These are phyloP conservation scores for Annulohypoxylon truncatum DNA, from an alignment of 2,329 filamentous ascomycete species.

Conservation along the genomic window DNA sequence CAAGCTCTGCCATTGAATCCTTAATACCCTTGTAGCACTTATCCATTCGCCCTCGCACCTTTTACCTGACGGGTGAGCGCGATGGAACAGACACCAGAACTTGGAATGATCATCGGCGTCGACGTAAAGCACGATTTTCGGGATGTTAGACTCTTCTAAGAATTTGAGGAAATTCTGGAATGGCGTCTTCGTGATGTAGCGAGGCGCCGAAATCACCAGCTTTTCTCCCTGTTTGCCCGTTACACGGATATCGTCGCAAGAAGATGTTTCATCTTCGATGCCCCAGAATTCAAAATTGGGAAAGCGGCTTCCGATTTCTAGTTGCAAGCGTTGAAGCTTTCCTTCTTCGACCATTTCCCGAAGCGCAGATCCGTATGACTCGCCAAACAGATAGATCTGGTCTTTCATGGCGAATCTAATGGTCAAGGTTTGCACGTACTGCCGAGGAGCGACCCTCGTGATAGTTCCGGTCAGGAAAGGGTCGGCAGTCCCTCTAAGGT, in stretches of 20 bases:
- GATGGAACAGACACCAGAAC: slow-evolving; percentile 48
- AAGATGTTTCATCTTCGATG: slow-evolving; percentile 21
- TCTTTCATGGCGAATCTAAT: slow-evolving; percentile 43
- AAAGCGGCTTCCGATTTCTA: slow-evolving; percentile 43
- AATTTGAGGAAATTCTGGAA: slow-evolving; percentile 49
- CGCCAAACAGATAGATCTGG: slow-evolving; percentile 40
- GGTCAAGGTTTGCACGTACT: slow-evolving; percentile 42
- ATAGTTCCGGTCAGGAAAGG: slow-evolving; percentile 38
- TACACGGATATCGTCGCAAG: slow-evolving; percentile 31
- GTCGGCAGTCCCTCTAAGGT: slow-evolving; percentile 26
- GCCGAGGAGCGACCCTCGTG: slow-evolving; percentile 41
- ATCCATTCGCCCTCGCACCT: slow-evolving; percentile 43
- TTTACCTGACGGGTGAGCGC: slow-evolving; percentile 28
- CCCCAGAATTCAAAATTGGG: slow-evolving; percentile 47
- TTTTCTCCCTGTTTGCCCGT: slow-evolving; percentile 22
- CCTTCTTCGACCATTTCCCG: slow-evolving; percentile 44
- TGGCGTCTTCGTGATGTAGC: slow-evolving; percentile 40
- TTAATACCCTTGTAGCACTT: slow-evolving; percentile 37
- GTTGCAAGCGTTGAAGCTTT: slow-evolving; percentile 37
- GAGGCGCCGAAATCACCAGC: slow-evolving; percentile 37
- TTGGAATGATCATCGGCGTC: slow-evolving; percentile 40
- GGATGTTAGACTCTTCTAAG: slow-evolving; percentile 32
- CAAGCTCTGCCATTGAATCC: slow-evolving; percentile 38
- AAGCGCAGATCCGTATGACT: slow-evolving; percentile 37
- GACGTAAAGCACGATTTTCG: slow-evolving; percentile 37